A percentile compares a stretch with the other conserved stretches of the same genome.
phyloP scores from a whole-genome alignment of 768 basidiomycete species.

The Tylopilus felleus region DNA sequence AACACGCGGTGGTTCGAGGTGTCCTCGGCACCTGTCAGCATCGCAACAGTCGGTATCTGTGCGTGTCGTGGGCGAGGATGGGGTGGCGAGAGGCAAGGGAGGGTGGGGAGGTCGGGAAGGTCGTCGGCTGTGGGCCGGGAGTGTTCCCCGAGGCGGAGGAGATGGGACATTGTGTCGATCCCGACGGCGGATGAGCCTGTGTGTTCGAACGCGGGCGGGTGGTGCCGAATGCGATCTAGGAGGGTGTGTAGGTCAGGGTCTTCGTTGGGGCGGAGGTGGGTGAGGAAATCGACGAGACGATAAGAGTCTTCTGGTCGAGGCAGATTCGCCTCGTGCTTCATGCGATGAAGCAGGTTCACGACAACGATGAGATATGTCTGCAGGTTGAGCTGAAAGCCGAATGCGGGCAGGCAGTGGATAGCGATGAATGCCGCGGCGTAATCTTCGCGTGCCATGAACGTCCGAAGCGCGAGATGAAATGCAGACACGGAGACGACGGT shows the following conservation, averaged over 20 bases:
- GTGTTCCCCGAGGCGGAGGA: constrained; percentile 19
- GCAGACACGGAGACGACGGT: constrained; percentile 33
- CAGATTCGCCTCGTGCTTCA: constrained; percentile 21
- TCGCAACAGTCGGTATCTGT: constrained; percentile 13
- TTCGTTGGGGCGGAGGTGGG: constrained; percentile 20
- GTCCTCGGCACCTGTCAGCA: constrained; percentile 15
- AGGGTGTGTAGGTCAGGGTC: constrained; percentile 14
- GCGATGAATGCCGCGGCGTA: constrained; percentile 46
- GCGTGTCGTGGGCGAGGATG: not conserved
- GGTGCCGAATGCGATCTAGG: constrained; percentile 11
- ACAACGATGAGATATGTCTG: constrained; percentile 41
- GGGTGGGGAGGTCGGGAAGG: not conserved
- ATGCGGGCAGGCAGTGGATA: constrained; percentile 31
- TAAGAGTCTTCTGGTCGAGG: constrained; percentile 2
- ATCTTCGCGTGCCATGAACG: constrained; percentile 43
- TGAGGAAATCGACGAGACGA: constrained; percentile 26
- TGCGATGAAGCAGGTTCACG: constrained; percentile 36
- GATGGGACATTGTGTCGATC: constrained; percentile 15
- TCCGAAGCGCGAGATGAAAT: constrained; percentile 42
- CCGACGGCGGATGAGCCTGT: constrained; percentile 11
- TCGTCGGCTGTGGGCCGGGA: not conserved
- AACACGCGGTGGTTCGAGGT: not conserved
- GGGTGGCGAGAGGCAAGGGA: not conserved
- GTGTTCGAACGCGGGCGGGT: not conserved
- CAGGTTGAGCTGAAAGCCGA: constrained; percentile 32